Percentiles rank a stretch among this genome's conserved stretches.
Conservation (phyloP, 495 filamentous ascomycete species). For the Echria macrotheca region DNA sequence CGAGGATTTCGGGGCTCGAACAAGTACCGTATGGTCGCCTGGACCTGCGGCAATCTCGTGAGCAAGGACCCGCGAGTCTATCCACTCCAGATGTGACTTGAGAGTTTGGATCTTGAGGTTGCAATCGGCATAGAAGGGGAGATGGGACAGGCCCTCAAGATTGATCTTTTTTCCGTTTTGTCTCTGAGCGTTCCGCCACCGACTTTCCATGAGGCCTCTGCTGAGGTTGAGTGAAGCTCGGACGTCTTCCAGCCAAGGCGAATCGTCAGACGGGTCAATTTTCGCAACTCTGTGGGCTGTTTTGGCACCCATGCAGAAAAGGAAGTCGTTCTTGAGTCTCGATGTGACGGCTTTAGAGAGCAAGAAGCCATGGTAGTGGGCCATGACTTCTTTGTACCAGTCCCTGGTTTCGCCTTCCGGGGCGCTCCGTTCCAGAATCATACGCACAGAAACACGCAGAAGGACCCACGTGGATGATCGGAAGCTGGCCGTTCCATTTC, state of each 20-base stretch:
- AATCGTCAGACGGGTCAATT: background rate
- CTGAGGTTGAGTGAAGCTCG: background rate
- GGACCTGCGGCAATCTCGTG: background rate
- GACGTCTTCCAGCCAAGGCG: background rate
- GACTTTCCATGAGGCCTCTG: background rate
- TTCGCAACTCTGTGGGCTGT: background rate
- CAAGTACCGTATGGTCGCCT: background rate
- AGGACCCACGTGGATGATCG: background rate
- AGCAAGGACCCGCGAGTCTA: background rate
- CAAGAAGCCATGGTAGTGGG: slow-evolving; percentile 19
- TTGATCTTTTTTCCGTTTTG: background rate
- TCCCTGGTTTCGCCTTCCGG: too few relatives aligned
- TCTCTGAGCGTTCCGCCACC: background rate
- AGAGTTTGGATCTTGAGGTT: background rate
- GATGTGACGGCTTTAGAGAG: slow-evolving; percentile 20
- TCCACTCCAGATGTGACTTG: background rate
- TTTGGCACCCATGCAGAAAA: background rate
- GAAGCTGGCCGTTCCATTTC: background rate
- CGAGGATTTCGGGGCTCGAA: background rate
- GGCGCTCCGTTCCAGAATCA: background rate
- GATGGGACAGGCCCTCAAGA: background rate
- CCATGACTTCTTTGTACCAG: background rate
- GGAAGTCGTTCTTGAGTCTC: background rate
- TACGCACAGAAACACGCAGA: background rate
- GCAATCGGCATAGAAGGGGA: background rate